phyloP scores from a whole-genome alignment of 352 stramenopile genomes.

The Achlya hypogyna region DNA sequence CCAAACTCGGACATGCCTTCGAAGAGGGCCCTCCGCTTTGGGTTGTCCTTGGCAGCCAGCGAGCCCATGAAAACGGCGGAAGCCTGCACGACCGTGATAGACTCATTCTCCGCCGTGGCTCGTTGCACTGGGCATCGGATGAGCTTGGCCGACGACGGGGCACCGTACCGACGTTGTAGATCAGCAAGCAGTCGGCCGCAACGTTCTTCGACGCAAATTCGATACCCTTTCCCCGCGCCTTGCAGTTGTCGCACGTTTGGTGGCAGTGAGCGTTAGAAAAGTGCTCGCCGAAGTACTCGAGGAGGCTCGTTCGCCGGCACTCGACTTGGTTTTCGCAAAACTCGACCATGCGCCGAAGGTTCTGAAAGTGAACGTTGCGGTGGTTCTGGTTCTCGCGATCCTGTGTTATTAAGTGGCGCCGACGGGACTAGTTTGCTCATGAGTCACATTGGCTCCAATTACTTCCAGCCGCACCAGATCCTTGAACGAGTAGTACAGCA shows the following conservation, averaged over 20 bases:
- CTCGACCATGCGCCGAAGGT: slow-evolving; percentile 75
- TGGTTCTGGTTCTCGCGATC: slow-evolving; percentile 72
- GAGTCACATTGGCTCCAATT: too few relatives aligned
- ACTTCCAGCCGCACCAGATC: slow-evolving; percentile 50
- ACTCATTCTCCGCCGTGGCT: slow-evolving; percentile 48
- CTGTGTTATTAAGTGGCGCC: slow-evolving; percentile 33
- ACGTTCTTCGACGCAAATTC: slow-evolving; percentile 68
- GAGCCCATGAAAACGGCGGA: slow-evolving; percentile 63
- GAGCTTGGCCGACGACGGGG: background rate
- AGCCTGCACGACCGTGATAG: slow-evolving; percentile 61
- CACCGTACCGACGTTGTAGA: slow-evolving; percentile 54
- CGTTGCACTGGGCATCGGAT: slow-evolving; percentile 36
- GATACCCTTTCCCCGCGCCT: slow-evolving; percentile 56
- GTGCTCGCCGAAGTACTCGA: slow-evolving; percentile 86
- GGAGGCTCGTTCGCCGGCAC: slow-evolving; percentile 65
- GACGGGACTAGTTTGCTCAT: slow-evolving; percentile 18
- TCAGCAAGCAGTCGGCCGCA: slow-evolving; percentile 51
- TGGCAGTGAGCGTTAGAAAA: slow-evolving; percentile 65
- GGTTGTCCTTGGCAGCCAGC: slow-evolving; percentile 49
- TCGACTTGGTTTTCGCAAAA: slow-evolving; percentile 85
- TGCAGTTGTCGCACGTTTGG: slow-evolving; percentile 82
- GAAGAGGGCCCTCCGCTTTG: slow-evolving; percentile 58
- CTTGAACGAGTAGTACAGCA: slow-evolving; percentile 80
- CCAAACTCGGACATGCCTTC: slow-evolving; percentile 49
- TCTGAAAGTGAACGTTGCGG: slow-evolving; percentile 70